These are phyloP conservation scores for Mucor mucedo DNA, from an alignment of 371 early-diverging fungal genomes.

Conservation along the genomic window DNA sequence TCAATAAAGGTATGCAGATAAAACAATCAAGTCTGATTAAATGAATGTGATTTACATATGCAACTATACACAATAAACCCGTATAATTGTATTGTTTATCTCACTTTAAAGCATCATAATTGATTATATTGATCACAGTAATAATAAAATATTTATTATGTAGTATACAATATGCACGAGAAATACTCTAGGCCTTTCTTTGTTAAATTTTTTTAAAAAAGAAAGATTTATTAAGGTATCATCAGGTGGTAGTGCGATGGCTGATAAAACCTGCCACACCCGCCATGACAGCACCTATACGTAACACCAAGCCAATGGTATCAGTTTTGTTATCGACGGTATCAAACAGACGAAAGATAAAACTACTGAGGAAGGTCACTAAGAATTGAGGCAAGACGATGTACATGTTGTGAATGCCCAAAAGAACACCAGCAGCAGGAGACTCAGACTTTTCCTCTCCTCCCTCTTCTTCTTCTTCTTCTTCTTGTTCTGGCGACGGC, in stretches of 20 bases:
- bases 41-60: no score
- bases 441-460: neutral
- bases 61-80: no score
- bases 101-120: no score
- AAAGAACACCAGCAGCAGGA: slow-evolving; percentile 76
- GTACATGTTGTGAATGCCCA: slow-evolving; percentile 95
- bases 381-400: slow-evolving; percentile 93
- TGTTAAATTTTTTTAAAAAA: no score
- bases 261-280: slow-evolving; percentile 61
- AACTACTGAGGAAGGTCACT: slow-evolving; percentile 72
- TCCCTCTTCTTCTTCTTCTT: neutral
- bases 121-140: no score
- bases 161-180: no score
- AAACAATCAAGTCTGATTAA: no score
- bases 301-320: slow-evolving; percentile 66
- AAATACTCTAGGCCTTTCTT: no score
- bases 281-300: slow-evolving; percentile 69
- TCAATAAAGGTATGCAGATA: no score
- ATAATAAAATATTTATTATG: no score
- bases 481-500: neutral
- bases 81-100: no score
- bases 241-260: no score
- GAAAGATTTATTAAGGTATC: neutral
- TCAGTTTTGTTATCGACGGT: slow-evolving; percentile 22
- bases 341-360: slow-evolving; percentile 76